A percentile compares a stretch with the other conserved stretches of the same genome.
Evolutionary conservation across 805 yeast species (phyloP).

Genomic region (Saccharomycopsis fibuligera): DNA sequence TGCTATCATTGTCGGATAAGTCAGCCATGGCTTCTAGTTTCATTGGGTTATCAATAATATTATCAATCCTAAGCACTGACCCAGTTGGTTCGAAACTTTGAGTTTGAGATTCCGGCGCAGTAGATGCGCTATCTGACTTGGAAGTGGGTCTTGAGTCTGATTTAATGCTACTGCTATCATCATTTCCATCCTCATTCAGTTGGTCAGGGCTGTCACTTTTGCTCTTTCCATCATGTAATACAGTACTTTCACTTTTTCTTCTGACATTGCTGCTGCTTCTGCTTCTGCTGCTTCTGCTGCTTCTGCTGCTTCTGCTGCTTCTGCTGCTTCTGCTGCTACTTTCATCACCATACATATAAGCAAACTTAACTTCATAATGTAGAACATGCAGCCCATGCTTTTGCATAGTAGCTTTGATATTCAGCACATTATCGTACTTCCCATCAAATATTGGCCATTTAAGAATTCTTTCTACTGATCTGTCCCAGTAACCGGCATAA

Average conservation of each 20-base stretch:
- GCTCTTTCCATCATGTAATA: background rate
- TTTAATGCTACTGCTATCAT: background rate
- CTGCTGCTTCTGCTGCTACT: background rate
- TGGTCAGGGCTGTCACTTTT: no score
- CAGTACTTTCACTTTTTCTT: background rate
- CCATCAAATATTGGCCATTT: constrained; percentile 21
- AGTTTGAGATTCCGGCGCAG: background rate
- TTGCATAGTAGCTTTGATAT: constrained; percentile 6
- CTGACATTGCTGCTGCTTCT: background rate
- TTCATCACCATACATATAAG: no score
- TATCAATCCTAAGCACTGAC: background rate
- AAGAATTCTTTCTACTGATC: constrained; percentile 18
- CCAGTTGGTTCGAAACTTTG: background rate
- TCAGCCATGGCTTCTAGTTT: background rate
- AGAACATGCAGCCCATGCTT: background rate
- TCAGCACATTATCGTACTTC: constrained; percentile 7
- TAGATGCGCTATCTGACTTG: no score
- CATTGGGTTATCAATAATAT: background rate
- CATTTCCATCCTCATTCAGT: background rate
- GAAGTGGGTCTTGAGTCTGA: no score
- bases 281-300: no score
- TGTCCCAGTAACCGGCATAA: constrained; percentile 17
- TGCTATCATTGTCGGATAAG: background rate
- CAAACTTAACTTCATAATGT: no score
- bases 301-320: no score